phyloP scores from a whole-genome alignment of 176 grass and related monocot species.

The Carex kokanica region DNA sequence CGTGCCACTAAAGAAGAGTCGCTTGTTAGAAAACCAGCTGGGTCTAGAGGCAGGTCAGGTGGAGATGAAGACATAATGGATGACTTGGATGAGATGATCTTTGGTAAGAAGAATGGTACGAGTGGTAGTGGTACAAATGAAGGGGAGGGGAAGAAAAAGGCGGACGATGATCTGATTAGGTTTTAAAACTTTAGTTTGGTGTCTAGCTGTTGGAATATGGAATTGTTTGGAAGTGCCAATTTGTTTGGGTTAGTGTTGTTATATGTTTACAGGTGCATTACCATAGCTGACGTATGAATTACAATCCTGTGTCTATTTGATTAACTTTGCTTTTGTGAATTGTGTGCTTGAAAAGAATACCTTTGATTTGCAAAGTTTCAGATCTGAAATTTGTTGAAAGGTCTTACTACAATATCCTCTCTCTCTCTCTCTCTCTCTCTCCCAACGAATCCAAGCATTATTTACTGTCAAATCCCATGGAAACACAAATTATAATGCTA shows the following conservation, averaged over 20 bases:
- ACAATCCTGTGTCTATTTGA: neutral
- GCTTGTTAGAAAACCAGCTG: conserved; percentile 64
- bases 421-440: neutral
- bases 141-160: conserved; percentile 41
- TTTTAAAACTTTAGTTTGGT: conserved; percentile 40
- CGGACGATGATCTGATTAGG: conserved; percentile 78
- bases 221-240: neutral
- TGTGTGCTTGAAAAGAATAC: neutral
- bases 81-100: conserved; percentile 94
- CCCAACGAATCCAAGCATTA: neutral
- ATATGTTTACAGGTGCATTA: conserved; percentile 10
- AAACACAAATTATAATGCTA: too few relatives aligned
- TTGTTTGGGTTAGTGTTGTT: neutral
- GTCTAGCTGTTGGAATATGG: neutral
- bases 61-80: conserved; percentile 81
- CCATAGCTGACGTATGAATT: neutral
- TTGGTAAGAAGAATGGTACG: conserved; percentile 74
- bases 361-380: neutral
- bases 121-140: conserved; percentile 55
- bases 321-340: neutral
- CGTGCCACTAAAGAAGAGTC: conserved; percentile 55
- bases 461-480: neutral
- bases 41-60: conserved; percentile 52
- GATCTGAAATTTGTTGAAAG: neutral
- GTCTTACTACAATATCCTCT: neutral